Base-by-base conservation (phyloP, 2,329 filamentous ascomycete genomes). In the Calonectria naviculata region DNA sequence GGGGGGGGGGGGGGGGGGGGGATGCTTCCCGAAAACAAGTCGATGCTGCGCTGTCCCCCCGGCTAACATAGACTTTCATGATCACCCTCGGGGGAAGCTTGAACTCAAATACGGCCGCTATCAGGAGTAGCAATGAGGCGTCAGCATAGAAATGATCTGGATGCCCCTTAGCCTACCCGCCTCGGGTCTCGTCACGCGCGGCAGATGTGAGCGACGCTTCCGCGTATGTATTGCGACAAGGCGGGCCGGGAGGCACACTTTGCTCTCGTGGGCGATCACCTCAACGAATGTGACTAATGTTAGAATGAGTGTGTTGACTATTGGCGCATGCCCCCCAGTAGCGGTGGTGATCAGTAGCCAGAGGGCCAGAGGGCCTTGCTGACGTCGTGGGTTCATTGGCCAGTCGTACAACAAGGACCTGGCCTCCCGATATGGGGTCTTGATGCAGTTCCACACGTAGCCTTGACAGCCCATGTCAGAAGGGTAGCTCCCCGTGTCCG, bases 31-130 rank as follows among this genome's bases (percentile, higher is more conserved):
- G 72, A 60, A 46, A 62, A 60, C 29, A 54, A 29, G 64, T 75
- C 75, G 76, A 77, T 78, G 76, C 70, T 75, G 74, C 60, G 21
- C n/a, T n/a, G n/a, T n/a, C 21, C 52, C 13, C 52, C 36, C 21
- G 26, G 58, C 70, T 76, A 72, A 78, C 76, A 77, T 74, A n/a
- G n/a, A 42, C n/a, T 38, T 34, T 46, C 31, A 54, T 31, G 49
- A 38, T n/a, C 24, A 24, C 24, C 54, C 58, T 29, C 38, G 34
- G 54, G n/a, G 12, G 15, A 19, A 26, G 64, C 52, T 60, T 63
- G 60, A 72, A 72, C 58, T 68, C 64, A 67, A 72, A 41, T 58
- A n/a, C 42, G 34, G 38, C 42, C 41, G 49, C 60, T 31, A 28
- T 42, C 49, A 28, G n/a, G 15, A 41, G 56, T n/a, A 41, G 56